Conservation (phyloP, 2,329 filamentous ascomycete species). For the Aspergillus brunneoviolaceus region DNA sequence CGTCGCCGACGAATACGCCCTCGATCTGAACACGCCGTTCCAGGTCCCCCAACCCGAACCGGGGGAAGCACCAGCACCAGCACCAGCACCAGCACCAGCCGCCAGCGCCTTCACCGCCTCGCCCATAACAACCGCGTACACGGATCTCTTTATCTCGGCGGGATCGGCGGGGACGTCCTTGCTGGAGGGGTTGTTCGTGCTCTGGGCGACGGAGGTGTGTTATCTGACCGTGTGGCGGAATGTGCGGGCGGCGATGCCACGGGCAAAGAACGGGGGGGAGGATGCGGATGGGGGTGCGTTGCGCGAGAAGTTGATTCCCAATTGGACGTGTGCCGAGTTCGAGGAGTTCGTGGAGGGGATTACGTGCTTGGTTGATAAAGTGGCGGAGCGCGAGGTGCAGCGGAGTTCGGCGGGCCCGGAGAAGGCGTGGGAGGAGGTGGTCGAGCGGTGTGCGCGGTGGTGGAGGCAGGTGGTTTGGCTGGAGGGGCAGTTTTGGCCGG, state of each 20-base stretch:
- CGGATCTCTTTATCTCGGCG: slow-evolving; percentile 61
- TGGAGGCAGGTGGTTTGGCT: slow-evolving; percentile 52
- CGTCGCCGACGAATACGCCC: slow-evolving; percentile 60
- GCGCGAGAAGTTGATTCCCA: slow-evolving; percentile 64
- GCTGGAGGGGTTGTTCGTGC: slow-evolving; percentile 68
- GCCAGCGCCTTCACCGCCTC: slow-evolving; percentile 27
- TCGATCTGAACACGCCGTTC: slow-evolving; percentile 46
- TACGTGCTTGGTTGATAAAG: slow-evolving; percentile 56
- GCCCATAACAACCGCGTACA: slow-evolving; percentile 35
- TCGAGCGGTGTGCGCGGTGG: slow-evolving; percentile 50
- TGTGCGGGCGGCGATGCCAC: slow-evolving; percentile 36
- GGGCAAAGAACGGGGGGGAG: slow-evolving; percentile 43
- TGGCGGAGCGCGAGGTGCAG: slow-evolving; percentile 45
- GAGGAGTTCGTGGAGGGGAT: slow-evolving; percentile 58
- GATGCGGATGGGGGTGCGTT: slow-evolving; percentile 66
- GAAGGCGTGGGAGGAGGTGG: slow-evolving; percentile 33
- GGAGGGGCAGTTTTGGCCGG: slow-evolving; percentile 62
- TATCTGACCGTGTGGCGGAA: slow-evolving; percentile 61
- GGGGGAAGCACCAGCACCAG: slow-evolving; percentile 27
- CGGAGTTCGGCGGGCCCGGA: not conserved
- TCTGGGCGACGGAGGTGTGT: slow-evolving; percentile 73
- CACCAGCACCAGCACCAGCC: slow-evolving; percentile 43
- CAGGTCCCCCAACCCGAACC: slow-evolving; percentile 34
- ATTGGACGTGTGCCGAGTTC: slow-evolving; percentile 66
- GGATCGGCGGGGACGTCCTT: slow-evolving; percentile 53